Conservation (phyloP, 768 basidiomycete genomes). For the Phanerochaete carnosa region DNA sequence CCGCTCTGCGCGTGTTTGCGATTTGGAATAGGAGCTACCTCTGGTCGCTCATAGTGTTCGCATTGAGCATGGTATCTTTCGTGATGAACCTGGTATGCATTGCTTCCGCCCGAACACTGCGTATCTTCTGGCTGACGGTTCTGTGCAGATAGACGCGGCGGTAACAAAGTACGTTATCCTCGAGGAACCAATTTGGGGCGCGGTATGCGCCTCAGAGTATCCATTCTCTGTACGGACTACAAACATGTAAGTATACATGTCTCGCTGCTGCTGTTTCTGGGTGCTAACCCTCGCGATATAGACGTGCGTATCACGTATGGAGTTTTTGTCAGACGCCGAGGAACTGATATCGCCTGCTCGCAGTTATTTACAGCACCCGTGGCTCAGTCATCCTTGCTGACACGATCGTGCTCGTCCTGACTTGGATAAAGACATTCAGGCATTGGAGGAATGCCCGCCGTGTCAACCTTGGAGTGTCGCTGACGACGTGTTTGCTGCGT, state of each 20-base stretch:
- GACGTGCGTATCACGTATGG: neutral
- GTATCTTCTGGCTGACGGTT: neutral
- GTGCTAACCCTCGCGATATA: neutral
- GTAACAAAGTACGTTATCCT: too few relatives aligned
- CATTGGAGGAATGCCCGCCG: neutral
- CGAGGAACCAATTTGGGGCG: too few relatives aligned
- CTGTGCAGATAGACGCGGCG: too few relatives aligned
- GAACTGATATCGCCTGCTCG: too few relatives aligned
- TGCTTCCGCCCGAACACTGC: neutral
- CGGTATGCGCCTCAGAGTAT: too few relatives aligned
- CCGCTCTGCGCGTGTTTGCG: neutral
- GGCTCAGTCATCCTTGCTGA: neutral
- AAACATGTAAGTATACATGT: neutral
- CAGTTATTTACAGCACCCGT: neutral
- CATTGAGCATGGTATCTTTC: neutral
- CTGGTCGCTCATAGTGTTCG: neutral
- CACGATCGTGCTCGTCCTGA: neutral
- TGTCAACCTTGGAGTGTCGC: neutral
- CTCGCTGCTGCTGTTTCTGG: neutral
- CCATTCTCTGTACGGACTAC: neutral
- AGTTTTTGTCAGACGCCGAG: neutral
- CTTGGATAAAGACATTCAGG: neutral
- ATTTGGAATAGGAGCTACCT: neutral
- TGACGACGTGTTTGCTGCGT: neutral
- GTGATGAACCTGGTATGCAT: neutral